Evolutionary conservation across 169 alveolate genomes (phyloP).

Genomic region (Plasmodium vivax): DNA sequence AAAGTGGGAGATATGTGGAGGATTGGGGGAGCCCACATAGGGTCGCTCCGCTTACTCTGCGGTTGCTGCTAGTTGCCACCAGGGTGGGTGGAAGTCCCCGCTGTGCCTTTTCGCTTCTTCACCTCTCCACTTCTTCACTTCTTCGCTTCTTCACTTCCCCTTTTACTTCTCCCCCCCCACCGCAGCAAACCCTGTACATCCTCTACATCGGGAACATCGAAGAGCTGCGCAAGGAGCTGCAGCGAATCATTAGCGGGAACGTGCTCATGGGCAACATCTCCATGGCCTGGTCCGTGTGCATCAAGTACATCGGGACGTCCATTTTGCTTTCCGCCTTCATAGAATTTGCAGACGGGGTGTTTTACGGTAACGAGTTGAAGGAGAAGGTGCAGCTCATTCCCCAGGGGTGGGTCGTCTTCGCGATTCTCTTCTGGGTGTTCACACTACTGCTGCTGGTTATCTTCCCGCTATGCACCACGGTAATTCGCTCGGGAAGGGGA

Average conservation of each 20-base stretch:
- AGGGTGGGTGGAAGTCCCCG: neutral
- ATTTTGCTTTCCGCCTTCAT: constrained; percentile 80
- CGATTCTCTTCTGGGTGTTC: constrained; percentile 46
- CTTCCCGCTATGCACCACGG: constrained; percentile 39
- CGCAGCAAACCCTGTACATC: constrained; percentile 51
- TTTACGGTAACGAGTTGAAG: constrained; percentile 67
- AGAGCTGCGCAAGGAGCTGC: constrained; percentile 70
- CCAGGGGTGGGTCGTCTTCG: constrained; percentile 42
- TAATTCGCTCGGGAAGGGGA: neutral
- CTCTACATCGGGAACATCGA: constrained; percentile 82
- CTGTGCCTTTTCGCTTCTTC: neutral
- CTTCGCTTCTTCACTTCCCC: neutral
- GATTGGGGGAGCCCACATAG: neutral
- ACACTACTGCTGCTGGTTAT: constrained; percentile 14
- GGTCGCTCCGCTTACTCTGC: neutral
- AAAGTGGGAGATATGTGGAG: neutral
- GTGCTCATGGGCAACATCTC: constrained; percentile 74
- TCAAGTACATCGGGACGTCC: constrained; percentile 82
- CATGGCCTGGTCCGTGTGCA: constrained; percentile 82
- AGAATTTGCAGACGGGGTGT: constrained; percentile 81
- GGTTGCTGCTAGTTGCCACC: neutral
- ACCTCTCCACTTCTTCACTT: neutral
- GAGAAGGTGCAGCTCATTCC: constrained; percentile 67
- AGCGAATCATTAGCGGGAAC: constrained; percentile 78
- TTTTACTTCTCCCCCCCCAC: neutral